Base-by-base conservation (phyloP, 257 asterid species). In the Forsythia suspensa region DNA sequence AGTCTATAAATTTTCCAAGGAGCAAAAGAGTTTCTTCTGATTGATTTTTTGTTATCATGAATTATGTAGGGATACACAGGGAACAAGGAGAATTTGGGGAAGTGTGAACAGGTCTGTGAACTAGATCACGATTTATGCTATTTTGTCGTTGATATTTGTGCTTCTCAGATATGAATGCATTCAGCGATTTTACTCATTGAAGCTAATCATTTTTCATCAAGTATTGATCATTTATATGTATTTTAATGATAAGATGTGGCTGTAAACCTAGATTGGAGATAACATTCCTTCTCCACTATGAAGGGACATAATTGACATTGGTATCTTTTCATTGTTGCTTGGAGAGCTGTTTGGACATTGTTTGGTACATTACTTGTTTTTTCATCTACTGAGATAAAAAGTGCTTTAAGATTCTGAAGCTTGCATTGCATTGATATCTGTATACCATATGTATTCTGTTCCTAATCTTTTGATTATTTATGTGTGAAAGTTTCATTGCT, bases 91-190 rank as follows among this genome's bases (percentile, higher is more conserved):
- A 83, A 69, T 77, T 90, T 96, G 89, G 99, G 98, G 59, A 96
- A 92, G 88, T 96, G 99, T 73, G 99, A 96, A 87, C 98, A 85
- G 99, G 99, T 96, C 44, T 39, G 91, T 77, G 65, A 67, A 76
- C 80, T 72, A 73, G 78, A 68, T 70, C 79, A 51, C 71, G 15
- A 48, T 72, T 81, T 34, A 36, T 77, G 72, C 16, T 74, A 73
- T 55, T 78, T 15, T 57, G 39, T 46, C 75, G 20, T 48, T 75
- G 74, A 55, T 71, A 48, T n/a, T 79, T 67, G 82, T 80, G 57
- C 76, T 40, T 57, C 55, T 76, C 16, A 51, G n/a, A 75, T 51
- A 43, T 79, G 51, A 66, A 40, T 15, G 52, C 15, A 39, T 68
- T 36, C 72, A 39, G 71, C n/a, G 55, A 40, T 15, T 73, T 73